Conservation (phyloP, 2,329 filamentous ascomycete genomes). For the Bertia moriformis region DNA sequence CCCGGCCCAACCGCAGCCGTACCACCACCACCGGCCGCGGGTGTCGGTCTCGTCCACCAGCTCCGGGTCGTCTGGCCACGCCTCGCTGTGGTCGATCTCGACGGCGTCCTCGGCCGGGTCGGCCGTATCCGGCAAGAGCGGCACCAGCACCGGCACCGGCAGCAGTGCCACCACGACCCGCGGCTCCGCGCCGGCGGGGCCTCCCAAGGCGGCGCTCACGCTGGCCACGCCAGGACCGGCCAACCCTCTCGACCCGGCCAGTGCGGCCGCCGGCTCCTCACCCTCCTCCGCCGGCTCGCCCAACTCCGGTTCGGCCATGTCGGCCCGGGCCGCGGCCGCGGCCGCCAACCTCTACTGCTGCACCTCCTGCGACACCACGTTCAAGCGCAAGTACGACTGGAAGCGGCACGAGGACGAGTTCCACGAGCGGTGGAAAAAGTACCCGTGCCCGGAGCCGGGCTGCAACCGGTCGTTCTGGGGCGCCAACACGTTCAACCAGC, state of each 20-base stretch:
- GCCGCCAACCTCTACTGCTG: constrained; percentile 44
- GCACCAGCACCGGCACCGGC: constrained; percentile 5
- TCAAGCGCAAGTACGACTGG: constrained; percentile 57
- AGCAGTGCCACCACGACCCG: constrained; percentile 20
- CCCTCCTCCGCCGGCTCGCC: constrained; percentile 7
- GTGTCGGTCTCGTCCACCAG: constrained; percentile 34
- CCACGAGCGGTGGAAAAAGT: constrained; percentile 54
- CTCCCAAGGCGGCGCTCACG: neutral
- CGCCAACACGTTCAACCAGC: constrained; percentile 54
- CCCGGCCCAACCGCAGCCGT: constrained; percentile 22
- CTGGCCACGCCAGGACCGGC: neutral
- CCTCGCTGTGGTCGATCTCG: constrained; percentile 26
- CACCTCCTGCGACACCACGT: constrained; percentile 45
- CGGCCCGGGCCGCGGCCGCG: constrained; percentile 17
- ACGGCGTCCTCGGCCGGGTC: constrained; percentile 13
- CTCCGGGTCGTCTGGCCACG: constrained; percentile 31
- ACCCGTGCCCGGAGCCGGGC: constrained; percentile 44
- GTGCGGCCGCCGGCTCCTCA: too few relatives aligned
- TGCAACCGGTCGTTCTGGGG: constrained; percentile 57
- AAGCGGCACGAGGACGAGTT: constrained; percentile 58
- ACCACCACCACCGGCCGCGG: constrained; percentile 19
- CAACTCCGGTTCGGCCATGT: constrained; percentile 11
- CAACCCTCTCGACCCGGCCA: too few relatives aligned
- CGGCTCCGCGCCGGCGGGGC: constrained; percentile 16
- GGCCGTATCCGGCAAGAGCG: constrained; percentile 11